These are phyloP conservation scores for Knufia petricola DNA, from an alignment of 2,329 filamentous ascomycete genomes.

Conservation along the genomic window DNA sequence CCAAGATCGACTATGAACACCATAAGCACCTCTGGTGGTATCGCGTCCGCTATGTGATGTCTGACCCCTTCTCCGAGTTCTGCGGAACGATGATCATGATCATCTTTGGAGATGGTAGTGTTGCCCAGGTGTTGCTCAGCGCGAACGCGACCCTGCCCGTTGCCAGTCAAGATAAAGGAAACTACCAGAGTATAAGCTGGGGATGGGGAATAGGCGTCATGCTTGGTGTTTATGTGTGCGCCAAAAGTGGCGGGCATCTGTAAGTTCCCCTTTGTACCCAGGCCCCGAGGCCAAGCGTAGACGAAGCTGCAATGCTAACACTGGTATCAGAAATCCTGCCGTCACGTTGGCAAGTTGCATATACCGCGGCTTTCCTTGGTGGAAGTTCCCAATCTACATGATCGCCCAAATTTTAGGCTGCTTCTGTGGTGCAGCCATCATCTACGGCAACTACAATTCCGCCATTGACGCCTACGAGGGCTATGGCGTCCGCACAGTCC, in stretches of 20 bases:
- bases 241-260: constrained; percentile 3
- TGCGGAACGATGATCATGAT: constrained; percentile 52
- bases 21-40: constrained; percentile 40
- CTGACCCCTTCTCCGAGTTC: constrained; percentile 52
- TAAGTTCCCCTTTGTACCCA: not conserved
- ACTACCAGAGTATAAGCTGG: constrained; percentile 35
- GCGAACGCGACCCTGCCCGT: constrained; percentile 18
- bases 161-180: constrained; percentile 23
- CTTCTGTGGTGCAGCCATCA: constrained; percentile 45
- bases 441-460: constrained; percentile 48
- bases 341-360: constrained; percentile 46
- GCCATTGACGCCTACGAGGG: constrained; percentile 53
- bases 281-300: no score
- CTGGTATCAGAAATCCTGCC: constrained; percentile 44
- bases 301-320: no score
- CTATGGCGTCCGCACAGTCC: constrained; percentile 48
- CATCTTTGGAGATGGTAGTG: constrained; percentile 53
- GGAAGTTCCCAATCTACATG: constrained; percentile 53
- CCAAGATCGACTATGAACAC: constrained; percentile 23
- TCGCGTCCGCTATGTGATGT: constrained; percentile 38
- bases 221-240: constrained; percentile 49
- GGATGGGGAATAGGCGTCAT: constrained; percentile 49
- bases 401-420: constrained; percentile 53
- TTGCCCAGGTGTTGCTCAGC: constrained; percentile 53
- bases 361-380: constrained; percentile 42